These are phyloP conservation scores for Fusarium paranaense DNA, from an alignment of 2,329 filamentous ascomycete species.

Conservation along the genomic window DNA sequence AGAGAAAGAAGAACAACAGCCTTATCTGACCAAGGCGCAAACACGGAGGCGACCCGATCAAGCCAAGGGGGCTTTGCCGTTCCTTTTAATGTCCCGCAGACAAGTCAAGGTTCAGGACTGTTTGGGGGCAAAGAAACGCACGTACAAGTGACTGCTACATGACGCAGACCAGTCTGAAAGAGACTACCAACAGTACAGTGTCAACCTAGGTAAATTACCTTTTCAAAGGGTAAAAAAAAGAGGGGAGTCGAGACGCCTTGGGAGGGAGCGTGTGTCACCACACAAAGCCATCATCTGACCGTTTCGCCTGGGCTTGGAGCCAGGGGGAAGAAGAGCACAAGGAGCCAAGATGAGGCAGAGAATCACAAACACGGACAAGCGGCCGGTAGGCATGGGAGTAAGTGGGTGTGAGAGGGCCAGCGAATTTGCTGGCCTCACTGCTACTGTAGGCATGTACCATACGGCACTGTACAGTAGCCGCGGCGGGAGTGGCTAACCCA, in stretches of 20 bases:
- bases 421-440: slow-evolving; percentile 19
- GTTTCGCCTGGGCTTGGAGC: slow-evolving; percentile 27
- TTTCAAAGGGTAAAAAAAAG: neutral
- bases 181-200: neutral
- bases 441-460: neutral
- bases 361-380: slow-evolving; percentile 9
- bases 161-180: slow-evolving; percentile 20
- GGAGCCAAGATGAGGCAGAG: neutral
- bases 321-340: slow-evolving; percentile 22
- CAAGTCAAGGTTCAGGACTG: slow-evolving; percentile 21
- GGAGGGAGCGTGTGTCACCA: slow-evolving; percentile 28
- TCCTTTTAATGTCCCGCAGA: slow-evolving; percentile 32
- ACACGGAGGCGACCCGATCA: slow-evolving; percentile 1
- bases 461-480: neutral
- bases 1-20: slow-evolving; percentile 1
- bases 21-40: slow-evolving; percentile 32
- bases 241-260: slow-evolving; percentile 1
- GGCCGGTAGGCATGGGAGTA: slow-evolving; percentile 5
- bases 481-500: slow-evolving; percentile 15
- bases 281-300: slow-evolving; percentile 33
- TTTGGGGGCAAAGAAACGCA: slow-evolving; percentile 3
- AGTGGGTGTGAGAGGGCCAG: slow-evolving; percentile 29
- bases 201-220: neutral
- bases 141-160: slow-evolving; percentile 33
- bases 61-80: slow-evolving; percentile 11